Percentiles rank a stretch among this genome's conserved stretches.
Evolutionary conservation across 2,329 filamentous ascomycete species (phyloP).

Genomic region (Madurella fahalii): DNA sequence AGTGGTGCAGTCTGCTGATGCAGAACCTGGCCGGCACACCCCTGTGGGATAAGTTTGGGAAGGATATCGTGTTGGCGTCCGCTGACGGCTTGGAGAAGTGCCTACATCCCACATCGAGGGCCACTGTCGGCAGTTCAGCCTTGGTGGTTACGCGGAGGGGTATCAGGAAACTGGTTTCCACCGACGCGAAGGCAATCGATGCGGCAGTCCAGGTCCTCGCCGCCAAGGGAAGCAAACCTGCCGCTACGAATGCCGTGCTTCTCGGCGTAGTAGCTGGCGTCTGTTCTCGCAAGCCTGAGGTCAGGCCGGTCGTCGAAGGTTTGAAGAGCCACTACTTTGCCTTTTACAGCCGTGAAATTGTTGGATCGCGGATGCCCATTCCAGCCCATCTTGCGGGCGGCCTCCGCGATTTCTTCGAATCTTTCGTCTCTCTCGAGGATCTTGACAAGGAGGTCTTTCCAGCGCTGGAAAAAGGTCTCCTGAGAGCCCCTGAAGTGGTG

Average conservation of each 20-base stretch:
- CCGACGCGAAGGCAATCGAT: conserved; percentile 54
- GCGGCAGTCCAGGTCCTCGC: conserved; percentile 64
- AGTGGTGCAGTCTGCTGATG: conserved; percentile 82
- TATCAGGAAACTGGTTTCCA: conserved; percentile 67
- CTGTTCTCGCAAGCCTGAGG: conserved; percentile 64
- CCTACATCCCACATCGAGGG: conserved; percentile 59
- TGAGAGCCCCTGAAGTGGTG: conserved; percentile 86
- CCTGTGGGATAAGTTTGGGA: conserved; percentile 60
- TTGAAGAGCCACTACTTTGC: conserved; percentile 70
- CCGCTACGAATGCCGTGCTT: conserved; percentile 68
- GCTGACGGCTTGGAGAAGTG: conserved; percentile 76
- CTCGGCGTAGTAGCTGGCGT: conserved; percentile 87
- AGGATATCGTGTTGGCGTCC: conserved; percentile 63
- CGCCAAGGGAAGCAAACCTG: conserved; percentile 59
- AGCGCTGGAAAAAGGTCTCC: conserved; percentile 78
- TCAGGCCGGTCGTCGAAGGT: conserved; percentile 58
- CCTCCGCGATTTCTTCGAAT: conserved; percentile 75
- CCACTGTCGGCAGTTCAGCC: conserved; percentile 66
- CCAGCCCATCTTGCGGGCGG: conserved; percentile 68
- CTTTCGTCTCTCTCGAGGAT: conserved; percentile 70
- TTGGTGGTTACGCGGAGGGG: conserved; percentile 74
- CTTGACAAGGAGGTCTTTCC: conserved; percentile 72
- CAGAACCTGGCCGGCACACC: conserved; percentile 61
- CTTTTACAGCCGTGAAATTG: conserved; percentile 81
- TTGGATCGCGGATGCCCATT: conserved; percentile 71